A percentile compares a stretch with the other conserved stretches of the same genome.
phyloP scores from a whole-genome alignment of 192 early-diverging fungal species.

The Mortierella alpina region DNA sequence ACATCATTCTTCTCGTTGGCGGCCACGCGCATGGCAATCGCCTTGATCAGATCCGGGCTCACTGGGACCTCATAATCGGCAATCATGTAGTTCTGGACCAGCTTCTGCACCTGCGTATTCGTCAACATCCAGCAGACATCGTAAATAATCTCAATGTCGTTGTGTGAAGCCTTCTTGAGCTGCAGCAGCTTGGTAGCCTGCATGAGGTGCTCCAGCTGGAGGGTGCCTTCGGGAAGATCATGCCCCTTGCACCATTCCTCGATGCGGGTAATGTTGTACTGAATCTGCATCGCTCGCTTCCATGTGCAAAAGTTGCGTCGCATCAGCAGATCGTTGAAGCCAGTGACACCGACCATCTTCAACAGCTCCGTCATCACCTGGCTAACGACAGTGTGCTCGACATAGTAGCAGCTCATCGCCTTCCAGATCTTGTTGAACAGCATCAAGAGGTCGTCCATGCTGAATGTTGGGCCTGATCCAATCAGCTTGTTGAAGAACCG shows the following conservation, averaged over 20 bases:
- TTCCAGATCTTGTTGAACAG: slow-evolving; percentile 95
- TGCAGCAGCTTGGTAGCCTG: slow-evolving; percentile 98
- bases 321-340: slow-evolving; percentile 98
- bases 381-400: slow-evolving; percentile 89
- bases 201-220: slow-evolving; percentile 93
- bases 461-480: slow-evolving; percentile 79
- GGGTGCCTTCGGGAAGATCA: slow-evolving; percentile 86
- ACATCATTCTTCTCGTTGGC: slow-evolving; percentile 91
- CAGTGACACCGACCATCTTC: slow-evolving; percentile 93
- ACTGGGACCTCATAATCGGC: slow-evolving; percentile 95
- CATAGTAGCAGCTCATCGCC: slow-evolving; percentile 97
- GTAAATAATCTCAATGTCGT: slow-evolving; percentile 97
- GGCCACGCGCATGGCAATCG: slow-evolving; percentile 85
- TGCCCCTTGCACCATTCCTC: slow-evolving; percentile 99
- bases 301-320: slow-evolving; percentile 99
- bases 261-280: slow-evolving; percentile 97
- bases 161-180: slow-evolving; percentile 85
- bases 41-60: slow-evolving; percentile 89
- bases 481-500: slow-evolving; percentile 93
- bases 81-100: slow-evolving; percentile 94
- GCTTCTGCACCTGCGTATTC: slow-evolving; percentile 96
- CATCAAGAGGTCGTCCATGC: slow-evolving; percentile 95
- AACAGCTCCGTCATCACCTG: slow-evolving; percentile 97
- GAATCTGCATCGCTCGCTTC: slow-evolving; percentile 99
- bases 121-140: slow-evolving; percentile 98